Evolutionary conservation across 148 eudicot genomes (phyloP).

Genomic region (Rhododendron simsii): DNA sequence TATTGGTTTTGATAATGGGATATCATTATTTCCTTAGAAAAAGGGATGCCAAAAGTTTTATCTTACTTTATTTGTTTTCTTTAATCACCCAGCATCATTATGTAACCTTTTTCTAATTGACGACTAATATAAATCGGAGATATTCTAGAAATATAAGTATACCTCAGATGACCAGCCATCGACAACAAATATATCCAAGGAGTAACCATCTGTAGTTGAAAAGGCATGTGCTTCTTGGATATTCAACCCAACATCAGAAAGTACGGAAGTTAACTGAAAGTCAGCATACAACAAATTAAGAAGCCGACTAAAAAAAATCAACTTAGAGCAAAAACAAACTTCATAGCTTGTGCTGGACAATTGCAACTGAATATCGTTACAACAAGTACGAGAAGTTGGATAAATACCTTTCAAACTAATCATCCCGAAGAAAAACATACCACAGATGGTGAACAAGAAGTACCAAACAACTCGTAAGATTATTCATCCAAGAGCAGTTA

Average conservation of each 20-base stretch:
- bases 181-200: constrained; percentile 89
- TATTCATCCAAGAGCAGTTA: neutral
- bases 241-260: constrained; percentile 80
- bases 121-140: neutral
- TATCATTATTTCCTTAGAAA: neutral
- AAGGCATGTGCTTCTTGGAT: constrained; percentile 97
- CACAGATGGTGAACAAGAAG: neutral
- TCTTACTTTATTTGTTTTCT: neutral
- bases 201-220: constrained; percentile 81
- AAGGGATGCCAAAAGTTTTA: neutral
- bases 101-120: neutral
- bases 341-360: neutral
- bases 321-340: neutral
- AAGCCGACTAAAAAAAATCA: neutral
- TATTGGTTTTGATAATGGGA: neutral
- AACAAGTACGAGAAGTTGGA: neutral
- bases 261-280: constrained; percentile 73
- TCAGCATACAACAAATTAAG: constrained; percentile 12
- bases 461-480: neutral
- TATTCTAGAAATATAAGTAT: constrained; percentile 12
- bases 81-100: neutral
- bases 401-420: neutral
- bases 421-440: neutral
- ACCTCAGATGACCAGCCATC: constrained; percentile 76
- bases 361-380: neutral